phyloP scores from a whole-genome alignment of 179 eudicot species.

The Camellia oleifera region DNA sequence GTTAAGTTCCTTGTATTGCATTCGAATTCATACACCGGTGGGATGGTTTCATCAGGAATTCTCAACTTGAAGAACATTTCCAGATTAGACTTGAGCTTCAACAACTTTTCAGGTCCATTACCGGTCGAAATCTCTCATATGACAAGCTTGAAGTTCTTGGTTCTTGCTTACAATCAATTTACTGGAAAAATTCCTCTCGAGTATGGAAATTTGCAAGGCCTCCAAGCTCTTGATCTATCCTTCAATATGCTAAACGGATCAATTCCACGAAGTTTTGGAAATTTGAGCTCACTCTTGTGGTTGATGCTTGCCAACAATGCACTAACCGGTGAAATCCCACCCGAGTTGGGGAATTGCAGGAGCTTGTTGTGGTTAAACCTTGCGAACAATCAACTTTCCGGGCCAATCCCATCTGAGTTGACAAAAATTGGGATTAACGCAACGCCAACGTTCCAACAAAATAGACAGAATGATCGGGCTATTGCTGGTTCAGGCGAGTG shows the following conservation, averaged over 20 bases:
- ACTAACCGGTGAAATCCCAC: slow-evolving; percentile 72
- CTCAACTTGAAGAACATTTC: slow-evolving; percentile 46
- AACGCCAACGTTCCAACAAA: slow-evolving; percentile 52
- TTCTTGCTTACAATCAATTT: slow-evolving; percentile 68
- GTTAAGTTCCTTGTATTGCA: slow-evolving; percentile 59
- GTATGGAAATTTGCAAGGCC: slow-evolving; percentile 52
- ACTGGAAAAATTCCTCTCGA: slow-evolving; percentile 65
- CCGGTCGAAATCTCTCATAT: slow-evolving; percentile 61
- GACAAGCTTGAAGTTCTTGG: slow-evolving; percentile 53
- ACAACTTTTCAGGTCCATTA: slow-evolving; percentile 65
- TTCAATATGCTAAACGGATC: slow-evolving; percentile 63
- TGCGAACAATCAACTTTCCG: slow-evolving; percentile 63
- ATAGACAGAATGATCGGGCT: slow-evolving; percentile 30
- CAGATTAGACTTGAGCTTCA: slow-evolving; percentile 75
- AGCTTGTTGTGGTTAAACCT: slow-evolving; percentile 92
- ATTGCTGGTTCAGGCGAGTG: slow-evolving; percentile 77
- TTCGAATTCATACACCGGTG: slow-evolving; percentile 54
- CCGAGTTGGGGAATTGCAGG: slow-evolving; percentile 74
- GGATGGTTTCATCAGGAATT: slow-evolving; percentile 66
- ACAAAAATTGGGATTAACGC: slow-evolving; percentile 62
- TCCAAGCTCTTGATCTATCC: slow-evolving; percentile 90
- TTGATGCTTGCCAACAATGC: slow-evolving; percentile 87
- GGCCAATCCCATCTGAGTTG: slow-evolving; percentile 61
- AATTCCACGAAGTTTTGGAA: slow-evolving; percentile 72
- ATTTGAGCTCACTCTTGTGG: slow-evolving; percentile 79